Conservation (phyloP, 495 filamentous ascomycete species). For the Lepidopterella palustris region DNA sequence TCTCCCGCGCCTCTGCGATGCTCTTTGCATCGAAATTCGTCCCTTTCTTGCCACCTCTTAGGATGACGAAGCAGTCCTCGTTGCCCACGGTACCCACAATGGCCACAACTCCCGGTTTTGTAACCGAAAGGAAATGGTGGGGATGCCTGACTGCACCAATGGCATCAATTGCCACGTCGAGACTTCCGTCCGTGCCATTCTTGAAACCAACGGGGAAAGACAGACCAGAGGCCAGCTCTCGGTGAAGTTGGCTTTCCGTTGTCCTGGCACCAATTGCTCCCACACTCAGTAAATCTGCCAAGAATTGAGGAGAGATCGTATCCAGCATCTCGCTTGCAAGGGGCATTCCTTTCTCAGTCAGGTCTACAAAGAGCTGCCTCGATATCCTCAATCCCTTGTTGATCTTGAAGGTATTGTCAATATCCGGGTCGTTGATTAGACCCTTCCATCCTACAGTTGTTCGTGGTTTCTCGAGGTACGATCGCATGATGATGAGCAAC, state of each 20-base stretch:
- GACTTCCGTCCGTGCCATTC: conserved; percentile 92
- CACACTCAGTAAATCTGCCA: conserved; percentile 87
- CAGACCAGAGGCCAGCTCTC: conserved; percentile 87
- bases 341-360: conserved; percentile 95
- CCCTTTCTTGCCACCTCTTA: conserved; percentile 86
- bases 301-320: conserved; percentile 96
- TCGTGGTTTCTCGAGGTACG: conserved; percentile 97
- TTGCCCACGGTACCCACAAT: conserved; percentile 95
- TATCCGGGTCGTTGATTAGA: conserved; percentile 97
- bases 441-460: conserved; percentile 99
- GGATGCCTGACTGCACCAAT: conserved; percentile 89
- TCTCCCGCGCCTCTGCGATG: conserved; percentile 67
- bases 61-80: conserved; percentile 96
- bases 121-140: conserved; percentile 97
- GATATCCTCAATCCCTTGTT: conserved; percentile 90
- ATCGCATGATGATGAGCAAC: conserved; percentile 92
- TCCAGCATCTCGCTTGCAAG: conserved; percentile 97
- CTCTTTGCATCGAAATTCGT: conserved; percentile 89
- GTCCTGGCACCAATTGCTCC: conserved; percentile 94
- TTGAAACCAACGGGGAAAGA: conserved; percentile 99
- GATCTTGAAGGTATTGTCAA: conserved; percentile 97
- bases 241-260: conserved; percentile 91
- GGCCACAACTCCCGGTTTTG: conserved; percentile 91
- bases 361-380: conserved; percentile 87
- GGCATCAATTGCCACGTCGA: conserved; percentile 90